A percentile compares a stretch with the other conserved stretches of the same genome.
phyloP scores from a whole-genome alignment of 345 rosid genomes.

The Alliaria petiolata region DNA sequence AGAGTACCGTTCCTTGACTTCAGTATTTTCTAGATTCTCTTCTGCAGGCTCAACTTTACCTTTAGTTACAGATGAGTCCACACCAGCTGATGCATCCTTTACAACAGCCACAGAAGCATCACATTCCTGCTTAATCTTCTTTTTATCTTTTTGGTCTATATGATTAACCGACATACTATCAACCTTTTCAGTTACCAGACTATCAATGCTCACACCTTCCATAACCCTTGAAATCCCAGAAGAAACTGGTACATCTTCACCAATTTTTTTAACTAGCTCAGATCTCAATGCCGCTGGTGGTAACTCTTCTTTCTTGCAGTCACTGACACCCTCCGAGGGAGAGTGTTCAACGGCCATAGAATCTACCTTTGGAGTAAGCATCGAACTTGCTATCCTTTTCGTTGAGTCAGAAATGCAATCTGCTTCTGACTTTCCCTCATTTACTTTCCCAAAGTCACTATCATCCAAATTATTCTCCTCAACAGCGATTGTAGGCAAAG shows the following conservation, averaged over 20 bases:
- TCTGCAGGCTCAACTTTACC: slow-evolving; percentile 35
- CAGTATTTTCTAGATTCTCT: slow-evolving; percentile 27
- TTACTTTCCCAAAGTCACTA: neutral
- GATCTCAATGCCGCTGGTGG: slow-evolving; percentile 17
- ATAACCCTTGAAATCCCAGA: slow-evolving; percentile 28
- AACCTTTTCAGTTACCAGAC: slow-evolving; percentile 36
- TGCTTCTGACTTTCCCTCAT: neutral
- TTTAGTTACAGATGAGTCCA: slow-evolving; percentile 24
- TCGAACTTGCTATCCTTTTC: neutral
- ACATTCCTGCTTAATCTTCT: slow-evolving; percentile 29
- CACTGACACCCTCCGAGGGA: slow-evolving; percentile 19
- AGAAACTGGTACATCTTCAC: slow-evolving; percentile 11
- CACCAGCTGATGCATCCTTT: neutral
- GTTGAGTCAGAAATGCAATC: neutral
- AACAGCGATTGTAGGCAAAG: slow-evolving; percentile 10
- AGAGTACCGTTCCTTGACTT: slow-evolving; percentile 14
- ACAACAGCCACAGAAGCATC: slow-evolving; percentile 7
- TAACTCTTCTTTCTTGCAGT: slow-evolving; percentile 34
- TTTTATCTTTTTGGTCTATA: slow-evolving; percentile 8
- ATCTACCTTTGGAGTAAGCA: slow-evolving; percentile 13
- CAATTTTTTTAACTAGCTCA: slow-evolving; percentile 28
- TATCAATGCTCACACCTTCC: slow-evolving; percentile 21
- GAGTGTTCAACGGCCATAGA: slow-evolving; percentile 31
- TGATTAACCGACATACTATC: slow-evolving; percentile 23
- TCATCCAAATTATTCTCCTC: slow-evolving; percentile 24